Evolutionary conservation across 352 stramenopile species (phyloP), one percentile per base, ranked within the genome.

Genomic region (Phytophthora multivora): DNA sequence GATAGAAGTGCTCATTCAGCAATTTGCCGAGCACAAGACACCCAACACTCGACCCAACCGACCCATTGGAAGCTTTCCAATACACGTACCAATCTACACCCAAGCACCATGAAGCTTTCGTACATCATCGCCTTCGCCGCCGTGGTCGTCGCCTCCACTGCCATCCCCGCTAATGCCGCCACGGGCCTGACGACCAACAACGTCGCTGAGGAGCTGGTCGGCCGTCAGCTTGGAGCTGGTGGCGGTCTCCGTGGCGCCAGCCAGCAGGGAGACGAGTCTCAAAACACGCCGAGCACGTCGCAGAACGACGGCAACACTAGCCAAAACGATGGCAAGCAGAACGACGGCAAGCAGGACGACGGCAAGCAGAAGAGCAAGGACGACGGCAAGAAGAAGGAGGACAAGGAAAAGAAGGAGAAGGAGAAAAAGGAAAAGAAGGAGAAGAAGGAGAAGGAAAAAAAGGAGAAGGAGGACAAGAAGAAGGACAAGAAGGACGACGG

Each of bases 61-160:
- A 13, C 25, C 25, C 5, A 50, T 36, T 50, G 42, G 42, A 50
- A 35, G 25, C 46, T 31, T 36, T 30, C 46, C 33, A 42, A 45
- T 43, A 36, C n/a, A n/a, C n/a, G n/a, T 35, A 43, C 48, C 12
- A 43, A 45, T 26, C 33, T 9, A 47, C n/a, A n/a, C 23, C 30
- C 7, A 52, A 41, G n/a, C 25, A 53, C 21, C 40, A 60, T 60
- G 52, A 60, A 60, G 52, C 40, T 60, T 52, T 53, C 30, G 10
- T 46, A 60, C 52, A 51, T 60, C 41, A 52, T 60, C n/a, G 41
- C 52, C 7, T 46, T 60, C 30, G 30, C 40, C 19, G 52, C 52
- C 30, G 52, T 60, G 9, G 52, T 60, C 15, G 42, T 60, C 41
- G 52, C 52, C 41, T 51, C 41, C 41, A 60, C 40, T 42, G 52